Evolutionary conservation across 2,329 filamentous ascomycete genomes (phyloP).

Genomic region (Dothidotthia symphoricarpi): DNA sequence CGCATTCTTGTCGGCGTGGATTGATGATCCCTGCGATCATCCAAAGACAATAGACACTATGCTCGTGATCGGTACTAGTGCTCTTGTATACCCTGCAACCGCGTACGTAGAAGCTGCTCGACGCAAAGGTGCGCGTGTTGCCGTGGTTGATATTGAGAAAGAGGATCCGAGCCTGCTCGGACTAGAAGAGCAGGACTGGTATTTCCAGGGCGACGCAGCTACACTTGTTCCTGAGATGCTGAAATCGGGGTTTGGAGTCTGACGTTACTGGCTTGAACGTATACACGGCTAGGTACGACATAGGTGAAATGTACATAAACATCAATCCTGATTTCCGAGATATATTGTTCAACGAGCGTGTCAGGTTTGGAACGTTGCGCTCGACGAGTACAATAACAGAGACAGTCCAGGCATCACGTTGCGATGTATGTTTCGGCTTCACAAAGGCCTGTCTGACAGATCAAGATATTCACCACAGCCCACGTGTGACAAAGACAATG

Average conservation of each 20-base stretch:
- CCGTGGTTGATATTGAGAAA: constrained; percentile 23
- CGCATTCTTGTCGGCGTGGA: constrained; percentile 3
- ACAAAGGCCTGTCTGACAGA: no score
- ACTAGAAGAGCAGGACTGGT: constrained; percentile 54
- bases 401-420: no score
- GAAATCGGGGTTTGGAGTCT: not conserved
- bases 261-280: no score
- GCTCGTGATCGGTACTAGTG: constrained; percentile 24
- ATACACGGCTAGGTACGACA: no score
- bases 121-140: constrained; percentile 18
- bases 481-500: no score
- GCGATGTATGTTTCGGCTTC: no score
- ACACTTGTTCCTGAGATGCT: constrained; percentile 54
- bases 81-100: constrained; percentile 20
- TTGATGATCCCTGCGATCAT: constrained; percentile 5
- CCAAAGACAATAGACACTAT: constrained; percentile 20
- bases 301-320: no score
- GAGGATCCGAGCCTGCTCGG: constrained; percentile 18
- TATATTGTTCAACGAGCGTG: no score
- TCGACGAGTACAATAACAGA: no score
- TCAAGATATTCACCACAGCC: no score
- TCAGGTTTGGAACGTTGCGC: no score
- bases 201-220: constrained; percentile 60
- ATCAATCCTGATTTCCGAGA: no score
- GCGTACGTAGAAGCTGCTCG: constrained; percentile 19